Conservation (phyloP, 208 protist genomes). For the Cochliopodium minus region DNA sequence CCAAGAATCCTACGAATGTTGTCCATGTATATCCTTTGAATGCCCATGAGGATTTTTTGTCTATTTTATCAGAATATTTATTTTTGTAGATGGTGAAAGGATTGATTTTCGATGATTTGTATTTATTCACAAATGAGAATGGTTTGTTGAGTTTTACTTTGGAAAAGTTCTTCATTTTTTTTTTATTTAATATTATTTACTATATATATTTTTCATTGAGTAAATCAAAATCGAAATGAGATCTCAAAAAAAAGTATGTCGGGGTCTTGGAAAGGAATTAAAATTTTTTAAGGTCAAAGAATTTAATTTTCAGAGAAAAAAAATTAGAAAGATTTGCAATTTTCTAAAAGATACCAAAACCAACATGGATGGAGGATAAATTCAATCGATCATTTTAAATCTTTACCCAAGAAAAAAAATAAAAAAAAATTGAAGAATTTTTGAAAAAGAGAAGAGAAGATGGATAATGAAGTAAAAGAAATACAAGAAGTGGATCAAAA, state of each 20-base stretch:
- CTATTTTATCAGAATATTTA: no score
- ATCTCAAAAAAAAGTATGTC: slow-evolving; percentile 8
- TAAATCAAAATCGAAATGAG: no score
- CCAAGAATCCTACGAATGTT: no score
- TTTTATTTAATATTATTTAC: no score
- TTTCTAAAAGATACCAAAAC: slow-evolving; percentile 28
- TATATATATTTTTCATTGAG: no score
- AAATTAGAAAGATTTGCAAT: slow-evolving; percentile 26
- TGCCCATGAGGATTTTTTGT: no score
- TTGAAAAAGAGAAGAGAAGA: not conserved
- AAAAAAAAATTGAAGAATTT: slow-evolving; percentile 1
- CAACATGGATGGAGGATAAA: slow-evolving; percentile 6
- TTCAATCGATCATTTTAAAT: not conserved
- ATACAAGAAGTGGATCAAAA: not conserved
- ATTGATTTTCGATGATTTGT: no score
- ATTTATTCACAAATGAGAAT: no score
- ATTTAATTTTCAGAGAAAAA: not conserved
- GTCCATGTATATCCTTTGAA: no score
- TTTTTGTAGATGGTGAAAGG: no score
- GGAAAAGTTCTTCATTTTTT: no score
- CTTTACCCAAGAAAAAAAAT: not conserved
- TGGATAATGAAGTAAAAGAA: not conserved
- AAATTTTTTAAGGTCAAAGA: not conserved
- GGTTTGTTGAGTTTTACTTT: no score
- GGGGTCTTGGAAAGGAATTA: not conserved